Percentiles rank a stretch among this genome's conserved stretches.
Conservation (phyloP, 768 basidiomycete species). For the Leccinum uliginosum region DNA sequence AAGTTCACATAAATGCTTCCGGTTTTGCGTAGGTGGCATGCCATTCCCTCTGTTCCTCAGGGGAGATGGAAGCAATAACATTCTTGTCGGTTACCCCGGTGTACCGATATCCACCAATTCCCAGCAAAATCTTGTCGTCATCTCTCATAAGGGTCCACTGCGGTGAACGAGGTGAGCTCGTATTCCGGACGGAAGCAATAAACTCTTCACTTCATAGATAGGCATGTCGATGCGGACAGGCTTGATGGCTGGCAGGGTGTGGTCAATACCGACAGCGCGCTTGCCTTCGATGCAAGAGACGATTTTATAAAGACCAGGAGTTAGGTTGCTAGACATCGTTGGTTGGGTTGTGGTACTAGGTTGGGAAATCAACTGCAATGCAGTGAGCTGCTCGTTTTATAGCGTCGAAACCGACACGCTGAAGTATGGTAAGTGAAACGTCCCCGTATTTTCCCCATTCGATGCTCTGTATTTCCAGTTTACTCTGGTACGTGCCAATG, state of each 20-base stretch:
- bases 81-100: background rate
- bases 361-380: background rate
- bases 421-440: background rate
- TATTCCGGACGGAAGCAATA: background rate
- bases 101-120: background rate
- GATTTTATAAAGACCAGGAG: background rate
- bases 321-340: background rate
- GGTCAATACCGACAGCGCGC: background rate
- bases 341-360: background rate
- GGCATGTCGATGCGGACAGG: background rate
- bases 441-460: background rate
- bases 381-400: background rate
- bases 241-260: background rate
- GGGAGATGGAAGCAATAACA: background rate
- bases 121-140: background rate
- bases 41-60: background rate
- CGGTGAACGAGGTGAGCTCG: background rate
- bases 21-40: background rate
- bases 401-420: background rate
- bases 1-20: background rate
- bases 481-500: background rate
- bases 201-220: background rate
- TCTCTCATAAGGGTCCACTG: background rate
- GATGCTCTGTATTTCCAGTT: background rate
- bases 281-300: background rate